Conservation (phyloP, 2,329 filamentous ascomycete genomes). For the Fusarium camptoceras region DNA sequence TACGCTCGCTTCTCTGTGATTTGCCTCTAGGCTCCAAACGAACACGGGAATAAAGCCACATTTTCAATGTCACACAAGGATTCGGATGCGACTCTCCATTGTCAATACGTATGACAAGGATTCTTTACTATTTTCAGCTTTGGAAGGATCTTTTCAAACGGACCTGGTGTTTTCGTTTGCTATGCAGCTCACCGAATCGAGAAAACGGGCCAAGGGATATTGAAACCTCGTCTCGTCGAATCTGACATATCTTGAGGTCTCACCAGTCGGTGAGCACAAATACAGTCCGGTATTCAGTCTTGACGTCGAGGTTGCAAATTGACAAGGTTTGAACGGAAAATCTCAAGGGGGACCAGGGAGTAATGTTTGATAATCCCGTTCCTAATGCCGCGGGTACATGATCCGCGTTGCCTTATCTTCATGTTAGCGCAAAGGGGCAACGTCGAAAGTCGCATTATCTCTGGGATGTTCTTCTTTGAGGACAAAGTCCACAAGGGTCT, state of each 20-base stretch:
- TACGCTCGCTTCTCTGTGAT: neutral
- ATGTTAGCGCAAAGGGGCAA: neutral
- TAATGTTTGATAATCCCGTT: slow-evolving; percentile 5
- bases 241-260: slow-evolving; percentile 24
- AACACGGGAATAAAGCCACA: slow-evolving; percentile 10
- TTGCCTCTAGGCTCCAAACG: neutral
- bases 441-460: slow-evolving; percentile 22
- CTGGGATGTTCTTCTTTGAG: slow-evolving; percentile 5
- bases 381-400: slow-evolving; percentile 20
- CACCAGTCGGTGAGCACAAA: slow-evolving; percentile 10
- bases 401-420: slow-evolving; percentile 24
- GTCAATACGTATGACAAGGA: slow-evolving; percentile 10
- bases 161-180: slow-evolving; percentile 23
- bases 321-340: slow-evolving; percentile 25
- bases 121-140: slow-evolving; percentile 32
- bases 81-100: slow-evolving; percentile 8
- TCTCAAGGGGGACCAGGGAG: neutral
- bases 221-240: slow-evolving; percentile 8
- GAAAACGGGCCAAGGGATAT: slow-evolving; percentile 2
- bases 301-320: slow-evolving; percentile 11
- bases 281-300: neutral
- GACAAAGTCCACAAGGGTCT: slow-evolving; percentile 9
- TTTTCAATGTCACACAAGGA: slow-evolving; percentile 8
- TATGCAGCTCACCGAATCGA: slow-evolving; percentile 19
- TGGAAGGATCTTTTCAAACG: slow-evolving; percentile 4